Conservation (phyloP, 1,139 yeast genomes). For the Candida pseudoviswanathii region DNA sequence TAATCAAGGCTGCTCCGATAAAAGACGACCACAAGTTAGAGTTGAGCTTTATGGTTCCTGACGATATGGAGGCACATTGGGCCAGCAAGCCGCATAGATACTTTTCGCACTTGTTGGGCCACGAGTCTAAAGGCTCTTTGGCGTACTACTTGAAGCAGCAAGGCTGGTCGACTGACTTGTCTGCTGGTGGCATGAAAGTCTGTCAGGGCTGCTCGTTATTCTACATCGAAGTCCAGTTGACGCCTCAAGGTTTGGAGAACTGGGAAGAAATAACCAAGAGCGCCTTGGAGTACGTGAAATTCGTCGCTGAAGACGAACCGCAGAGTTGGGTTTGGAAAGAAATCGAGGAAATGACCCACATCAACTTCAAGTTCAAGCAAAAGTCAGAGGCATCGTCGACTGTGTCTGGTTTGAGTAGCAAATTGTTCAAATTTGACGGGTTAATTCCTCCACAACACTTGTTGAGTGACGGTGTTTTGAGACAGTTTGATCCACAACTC, state of each 20-base stretch:
- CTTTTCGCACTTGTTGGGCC: constrained; percentile 83
- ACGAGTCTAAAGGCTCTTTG: constrained; percentile 84
- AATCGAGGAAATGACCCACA: constrained; percentile 44
- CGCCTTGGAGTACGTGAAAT: constrained; percentile 70
- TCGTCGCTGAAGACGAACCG: constrained; percentile 55
- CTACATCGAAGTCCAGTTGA: constrained; percentile 69
- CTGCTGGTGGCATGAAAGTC: constrained; percentile 72
- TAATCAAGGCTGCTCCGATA: constrained; percentile 76
- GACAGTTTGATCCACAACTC: constrained; percentile 58
- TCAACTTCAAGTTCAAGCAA: constrained; percentile 67
- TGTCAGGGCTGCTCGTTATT: constrained; percentile 72
- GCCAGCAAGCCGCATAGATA: constrained; percentile 69
- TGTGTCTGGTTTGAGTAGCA: constrained; percentile 51
- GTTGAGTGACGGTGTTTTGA: constrained; percentile 58
- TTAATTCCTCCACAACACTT: constrained; percentile 65
- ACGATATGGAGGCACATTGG: constrained; percentile 64
- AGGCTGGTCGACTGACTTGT: constrained; percentile 80
- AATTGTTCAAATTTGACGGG: constrained; percentile 41
- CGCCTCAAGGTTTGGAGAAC: constrained; percentile 66
- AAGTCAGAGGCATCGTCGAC: constrained; percentile 65
- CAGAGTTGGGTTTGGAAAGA: constrained; percentile 60
- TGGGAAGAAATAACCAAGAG: constrained; percentile 62
- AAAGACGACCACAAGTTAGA: constrained; percentile 74
- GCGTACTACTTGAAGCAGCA: constrained; percentile 62
- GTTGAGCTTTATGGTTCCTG: constrained; percentile 73